These are phyloP conservation scores for Angomonas ambiguus DNA, from an alignment of 208 protist genomes.

Conservation along the genomic window DNA sequence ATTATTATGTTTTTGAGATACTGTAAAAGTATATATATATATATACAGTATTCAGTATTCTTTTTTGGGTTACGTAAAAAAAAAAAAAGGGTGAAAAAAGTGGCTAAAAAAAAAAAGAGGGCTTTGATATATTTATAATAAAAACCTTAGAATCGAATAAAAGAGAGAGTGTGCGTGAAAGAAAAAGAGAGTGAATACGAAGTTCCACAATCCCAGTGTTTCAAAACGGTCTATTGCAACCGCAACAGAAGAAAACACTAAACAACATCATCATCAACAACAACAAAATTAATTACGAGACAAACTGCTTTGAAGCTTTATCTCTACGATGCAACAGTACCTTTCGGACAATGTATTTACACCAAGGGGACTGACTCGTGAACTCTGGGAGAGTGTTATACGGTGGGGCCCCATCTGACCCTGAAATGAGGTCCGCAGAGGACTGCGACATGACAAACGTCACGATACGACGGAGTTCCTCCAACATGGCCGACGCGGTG, in stretches of 20 bases:
- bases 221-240: not conserved
- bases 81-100: not conserved
- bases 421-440: conserved; percentile 36
- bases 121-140: conserved; percentile 1
- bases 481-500: conserved; percentile 19
- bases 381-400: conserved; percentile 40
- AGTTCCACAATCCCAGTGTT: not conserved
- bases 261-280: not conserved
- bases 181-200: not conserved
- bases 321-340: conserved; percentile 53
- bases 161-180: too few species aligned
- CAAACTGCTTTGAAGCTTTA: conserved; percentile 26
- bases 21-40: conserved; percentile 4
- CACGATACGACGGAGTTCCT: conserved; percentile 41
- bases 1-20: not conserved
- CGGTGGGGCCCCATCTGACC: conserved; percentile 46
- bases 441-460: conserved; percentile 50
- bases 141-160: not conserved
- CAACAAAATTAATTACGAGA: not conserved
- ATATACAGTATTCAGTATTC: not conserved
- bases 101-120: conserved; percentile 7
- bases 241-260: not conserved
- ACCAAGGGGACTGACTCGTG: conserved; percentile 54
- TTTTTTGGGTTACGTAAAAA: not conserved
- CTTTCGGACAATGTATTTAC: conserved; percentile 47